Evolutionary conservation across 176 grass and related monocot species (phyloP).

Genomic region (Dactylis glomerata): DNA sequence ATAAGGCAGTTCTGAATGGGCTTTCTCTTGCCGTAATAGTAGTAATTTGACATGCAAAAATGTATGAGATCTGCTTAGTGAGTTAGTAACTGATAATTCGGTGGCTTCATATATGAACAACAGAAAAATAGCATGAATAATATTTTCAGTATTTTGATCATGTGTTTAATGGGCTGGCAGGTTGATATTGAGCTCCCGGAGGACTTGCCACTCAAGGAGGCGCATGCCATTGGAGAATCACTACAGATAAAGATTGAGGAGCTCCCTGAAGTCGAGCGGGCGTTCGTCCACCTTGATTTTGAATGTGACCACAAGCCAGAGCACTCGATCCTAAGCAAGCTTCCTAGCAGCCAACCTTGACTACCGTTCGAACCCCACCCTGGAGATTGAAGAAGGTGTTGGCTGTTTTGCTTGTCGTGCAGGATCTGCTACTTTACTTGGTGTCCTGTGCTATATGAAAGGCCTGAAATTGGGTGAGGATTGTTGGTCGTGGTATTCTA

Average conservation of each 20-base stretch:
- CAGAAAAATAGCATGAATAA: background rate
- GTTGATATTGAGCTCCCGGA: constrained; percentile 97
- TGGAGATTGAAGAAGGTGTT: background rate
- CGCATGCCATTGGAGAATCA: constrained; percentile 83
- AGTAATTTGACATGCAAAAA: constrained; percentile 2
- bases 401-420: background rate
- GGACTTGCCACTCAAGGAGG: constrained; percentile 89
- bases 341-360: constrained; percentile 69
- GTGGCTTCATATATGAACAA: background rate
- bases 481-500: background rate
- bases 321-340: constrained; percentile 81
- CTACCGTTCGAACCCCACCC: background rate
- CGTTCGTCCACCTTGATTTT: constrained; percentile 89
- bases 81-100: background rate
- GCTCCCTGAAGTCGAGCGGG: constrained; percentile 82
- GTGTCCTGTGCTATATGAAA: background rate
- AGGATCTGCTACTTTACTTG: background rate
- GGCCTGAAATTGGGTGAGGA: background rate
- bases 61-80: background rate
- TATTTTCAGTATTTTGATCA: background rate
- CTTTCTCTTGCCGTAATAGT: background rate
- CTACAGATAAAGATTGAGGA: constrained; percentile 94
- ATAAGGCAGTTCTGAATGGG: background rate
- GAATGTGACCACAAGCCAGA: constrained; percentile 92
- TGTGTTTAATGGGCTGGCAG: constrained; percentile 32